Evolutionary conservation across 805 yeast species (phyloP), one percentile per base, ranked within the genome.

Genomic region (Cyberlindnera americana): DNA sequence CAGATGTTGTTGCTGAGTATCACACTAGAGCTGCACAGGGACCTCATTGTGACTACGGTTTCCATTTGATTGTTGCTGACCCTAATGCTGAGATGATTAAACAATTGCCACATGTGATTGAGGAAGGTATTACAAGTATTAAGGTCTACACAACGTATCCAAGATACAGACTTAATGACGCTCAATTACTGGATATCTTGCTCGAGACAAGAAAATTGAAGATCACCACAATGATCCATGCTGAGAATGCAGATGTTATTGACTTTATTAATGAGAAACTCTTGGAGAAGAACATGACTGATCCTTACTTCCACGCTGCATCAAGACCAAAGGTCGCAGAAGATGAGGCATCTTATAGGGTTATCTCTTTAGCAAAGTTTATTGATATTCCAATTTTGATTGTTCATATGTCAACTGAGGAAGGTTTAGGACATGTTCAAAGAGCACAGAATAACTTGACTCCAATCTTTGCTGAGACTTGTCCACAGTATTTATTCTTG

Each of bases 291-390:
- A 57, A 60, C 4, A 46, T 65, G 46, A 59, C 64, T 1, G 69
- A 64, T 17, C 75, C 77, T 4, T 68, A 48, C 41, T 71, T 64
- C 46, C 77, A 72, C 48, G 64, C 74, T 3, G 58, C 68, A 14
- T 65, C 73, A 5, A 58, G 75, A 33, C 75, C 77, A 6, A 47
- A 60, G 0, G 60, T 61, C 19, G 73, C 72, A 6, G 77, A 72
- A 53, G 73, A 68, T 25, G 77, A 72, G 44, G 77, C 77, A 1
- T 65, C 73, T 3, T 70, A 70, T 46, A 60, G 77, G 32, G 76
- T 70, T 5, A 70, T 72, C 25, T 49, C 68, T 6, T 47, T 72
- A 9, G 62, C 76, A 5, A 66, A 66, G 36, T 47, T 70, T 36
- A 64, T 70, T 52, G 72, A 70, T 40, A 64, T 67, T 6, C 75